Evolutionary conservation across 2,329 filamentous ascomycete species (phyloP).

Genomic region (Lecanicillium sp.): DNA sequence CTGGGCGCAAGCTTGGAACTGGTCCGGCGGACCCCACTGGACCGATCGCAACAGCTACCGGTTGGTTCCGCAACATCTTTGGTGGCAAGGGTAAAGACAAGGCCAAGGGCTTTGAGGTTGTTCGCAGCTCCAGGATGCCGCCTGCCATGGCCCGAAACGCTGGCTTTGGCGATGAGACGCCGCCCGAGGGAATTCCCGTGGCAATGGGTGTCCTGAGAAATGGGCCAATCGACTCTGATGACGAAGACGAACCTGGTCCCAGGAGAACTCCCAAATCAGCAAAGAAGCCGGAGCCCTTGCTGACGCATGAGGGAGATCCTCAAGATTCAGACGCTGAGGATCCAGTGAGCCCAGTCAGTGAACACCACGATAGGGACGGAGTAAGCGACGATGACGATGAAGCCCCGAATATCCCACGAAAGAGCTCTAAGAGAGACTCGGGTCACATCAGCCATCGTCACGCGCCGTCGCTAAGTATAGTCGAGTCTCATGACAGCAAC

Average conservation of each 20-base stretch:
- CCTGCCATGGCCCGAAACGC: constrained; percentile 52
- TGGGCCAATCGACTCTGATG: constrained; percentile 57
- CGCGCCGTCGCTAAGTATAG: constrained; percentile 27
- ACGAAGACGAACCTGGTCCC: constrained; percentile 32
- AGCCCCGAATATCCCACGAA: constrained; percentile 58
- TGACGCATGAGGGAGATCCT: constrained; percentile 38
- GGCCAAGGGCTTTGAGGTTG: constrained; percentile 93
- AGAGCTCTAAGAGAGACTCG: constrained; percentile 60
- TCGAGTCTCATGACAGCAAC: constrained; percentile 7
- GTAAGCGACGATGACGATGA: constrained; percentile 26
- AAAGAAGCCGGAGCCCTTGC: constrained; percentile 21
- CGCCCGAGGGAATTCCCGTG: constrained; percentile 56
- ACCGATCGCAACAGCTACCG: constrained; percentile 78
- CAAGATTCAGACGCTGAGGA: constrained; percentile 37
- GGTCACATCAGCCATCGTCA: constrained; percentile 24
- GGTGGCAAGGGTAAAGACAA: constrained; percentile 88
- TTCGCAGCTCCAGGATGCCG: constrained; percentile 80
- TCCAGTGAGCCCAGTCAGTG: constrained; percentile 22
- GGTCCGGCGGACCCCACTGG: constrained; percentile 92
- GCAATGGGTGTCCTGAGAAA: constrained; percentile 52
- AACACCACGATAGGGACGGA: too few relatives aligned
- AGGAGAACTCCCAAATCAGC: constrained; percentile 13
- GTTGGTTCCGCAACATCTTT: constrained; percentile 77
- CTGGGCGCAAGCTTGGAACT: constrained; percentile 79
- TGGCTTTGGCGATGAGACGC: constrained; percentile 55